phyloP scores from a whole-genome alignment of 1,284 basidiomycete species.

The Cryptococcus sp. region DNA sequence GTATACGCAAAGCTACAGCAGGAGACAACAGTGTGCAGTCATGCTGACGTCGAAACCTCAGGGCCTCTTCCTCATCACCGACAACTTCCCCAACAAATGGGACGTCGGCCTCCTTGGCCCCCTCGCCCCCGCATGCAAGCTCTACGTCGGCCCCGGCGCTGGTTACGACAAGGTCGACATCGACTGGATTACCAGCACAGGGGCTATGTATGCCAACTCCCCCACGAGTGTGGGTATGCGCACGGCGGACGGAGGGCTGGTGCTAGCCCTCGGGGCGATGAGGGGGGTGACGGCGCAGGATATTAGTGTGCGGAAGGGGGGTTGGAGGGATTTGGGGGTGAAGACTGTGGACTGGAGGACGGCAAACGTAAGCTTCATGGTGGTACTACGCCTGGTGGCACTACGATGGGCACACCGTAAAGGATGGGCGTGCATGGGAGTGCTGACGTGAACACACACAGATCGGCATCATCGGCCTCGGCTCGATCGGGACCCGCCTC shows the following conservation, averaged over 20 bases:
- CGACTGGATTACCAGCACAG: constrained; percentile 22
- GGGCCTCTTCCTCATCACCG: constrained; percentile 20
- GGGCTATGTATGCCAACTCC: constrained; percentile 36
- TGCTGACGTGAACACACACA: constrained; percentile 1
- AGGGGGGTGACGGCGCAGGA: constrained; percentile 18
- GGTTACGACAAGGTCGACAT: constrained; percentile 34
- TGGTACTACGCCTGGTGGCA: not conserved
- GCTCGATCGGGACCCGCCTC: constrained; percentile 25
- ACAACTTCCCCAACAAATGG: constrained; percentile 22
- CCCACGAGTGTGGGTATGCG: constrained; percentile 29
- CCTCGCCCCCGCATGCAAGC: constrained; percentile 21
- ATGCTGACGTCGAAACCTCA: not conserved
- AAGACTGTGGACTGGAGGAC: constrained; percentile 20
- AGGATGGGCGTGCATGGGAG: too few species aligned
- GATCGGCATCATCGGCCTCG: constrained; percentile 32
- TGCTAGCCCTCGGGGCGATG: constrained; percentile 28
- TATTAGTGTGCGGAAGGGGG: constrained; percentile 8
- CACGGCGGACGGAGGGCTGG: constrained; percentile 36
- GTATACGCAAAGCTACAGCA: not conserved
- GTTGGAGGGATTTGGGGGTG: constrained; percentile 16
- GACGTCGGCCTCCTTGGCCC: constrained; percentile 20
- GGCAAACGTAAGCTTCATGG: constrained; percentile 14
- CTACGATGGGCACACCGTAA: too few species aligned
- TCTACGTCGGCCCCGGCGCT: constrained; percentile 26
- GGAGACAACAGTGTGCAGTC: not conserved